Evolutionary conservation across 768 basidiomycete genomes (phyloP).

Genomic region (Naganishia antarctica): DNA sequence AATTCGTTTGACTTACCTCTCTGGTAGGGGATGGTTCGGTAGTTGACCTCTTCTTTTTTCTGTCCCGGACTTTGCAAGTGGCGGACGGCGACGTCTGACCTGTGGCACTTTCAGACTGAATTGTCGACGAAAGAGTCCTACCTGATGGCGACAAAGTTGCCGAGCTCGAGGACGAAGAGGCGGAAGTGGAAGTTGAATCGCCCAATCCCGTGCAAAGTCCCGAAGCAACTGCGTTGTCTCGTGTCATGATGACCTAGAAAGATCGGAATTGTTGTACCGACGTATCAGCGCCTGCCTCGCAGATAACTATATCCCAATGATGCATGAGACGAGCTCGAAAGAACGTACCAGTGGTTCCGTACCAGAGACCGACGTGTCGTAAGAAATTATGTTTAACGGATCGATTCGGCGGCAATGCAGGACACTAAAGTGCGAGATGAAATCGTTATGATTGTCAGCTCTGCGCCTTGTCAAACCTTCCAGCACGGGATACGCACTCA

Average conservation of each 20-base stretch:
- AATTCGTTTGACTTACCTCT: neutral
- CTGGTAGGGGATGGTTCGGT: neutral
- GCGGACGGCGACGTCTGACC: neutral
- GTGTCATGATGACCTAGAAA: slow-evolving; percentile 33
- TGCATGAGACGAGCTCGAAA: slow-evolving; percentile 40
- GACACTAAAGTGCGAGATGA: too few relatives aligned
- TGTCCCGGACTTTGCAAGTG: neutral
- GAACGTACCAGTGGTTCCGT: too few relatives aligned
- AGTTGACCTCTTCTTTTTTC: neutral
- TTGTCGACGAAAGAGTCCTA: too few relatives aligned
- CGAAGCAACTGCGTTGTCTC: slow-evolving; percentile 30
- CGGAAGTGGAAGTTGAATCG: neutral
- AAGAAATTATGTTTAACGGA: neutral
- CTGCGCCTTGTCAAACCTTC: too few relatives aligned
- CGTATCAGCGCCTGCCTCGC: neutral
- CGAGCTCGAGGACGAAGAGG: too few relatives aligned
- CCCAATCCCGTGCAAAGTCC: slow-evolving; percentile 30
- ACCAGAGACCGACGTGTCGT: too few relatives aligned
- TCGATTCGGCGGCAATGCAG: neutral
- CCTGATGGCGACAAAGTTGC: too few relatives aligned
- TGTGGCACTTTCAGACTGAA: too few relatives aligned
- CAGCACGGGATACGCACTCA: slow-evolving; percentile 43
- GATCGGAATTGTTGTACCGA: neutral
- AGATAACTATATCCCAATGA: neutral
- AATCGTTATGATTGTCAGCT: too few relatives aligned